phyloP scores from a whole-genome alignment of 495 filamentous ascomycete genomes.

The Oidiodendron maius region DNA sequence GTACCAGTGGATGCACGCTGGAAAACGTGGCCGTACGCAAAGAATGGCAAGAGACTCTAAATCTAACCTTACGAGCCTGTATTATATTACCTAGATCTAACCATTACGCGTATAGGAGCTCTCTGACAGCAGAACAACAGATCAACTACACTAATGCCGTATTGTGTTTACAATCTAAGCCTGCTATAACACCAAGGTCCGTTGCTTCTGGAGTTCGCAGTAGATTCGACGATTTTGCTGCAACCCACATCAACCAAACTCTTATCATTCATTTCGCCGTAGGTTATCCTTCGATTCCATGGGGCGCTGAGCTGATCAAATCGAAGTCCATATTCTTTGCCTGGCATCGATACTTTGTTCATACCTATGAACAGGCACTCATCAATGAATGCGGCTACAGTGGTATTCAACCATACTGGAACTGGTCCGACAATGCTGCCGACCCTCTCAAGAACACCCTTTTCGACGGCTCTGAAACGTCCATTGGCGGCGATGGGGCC shows the following conservation, averaged over 20 bases:
- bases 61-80: too few species aligned
- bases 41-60: slow-evolving; percentile 15
- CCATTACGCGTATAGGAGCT: slow-evolving; percentile 33
- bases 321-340: slow-evolving; percentile 53
- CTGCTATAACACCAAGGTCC: slow-evolving; percentile 32
- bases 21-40: slow-evolving; percentile 2
- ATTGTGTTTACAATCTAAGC: slow-evolving; percentile 50
- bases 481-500: slow-evolving; percentile 56
- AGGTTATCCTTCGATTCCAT: slow-evolving; percentile 28
- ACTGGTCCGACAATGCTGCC: slow-evolving; percentile 3
- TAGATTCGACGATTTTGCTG: slow-evolving; percentile 64
- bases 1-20: too few species aligned
- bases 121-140: slow-evolving; percentile 40
- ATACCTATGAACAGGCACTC: slow-evolving; percentile 58
- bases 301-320: background rate
- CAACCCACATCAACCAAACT: slow-evolving; percentile 61
- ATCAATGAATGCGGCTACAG: slow-evolving; percentile 68
- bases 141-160: slow-evolving; percentile 58
- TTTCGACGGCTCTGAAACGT: slow-evolving; percentile 56
- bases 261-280: slow-evolving; percentile 55
- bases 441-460: slow-evolving; percentile 52
- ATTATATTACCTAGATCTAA: background rate
- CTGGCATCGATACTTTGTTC: slow-evolving; percentile 67
- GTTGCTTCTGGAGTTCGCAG: slow-evolving; percentile 28
- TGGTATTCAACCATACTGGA: slow-evolving; percentile 32